Base-by-base conservation (phyloP, 495 filamentous ascomycete species). In the Halenospora varia region DNA sequence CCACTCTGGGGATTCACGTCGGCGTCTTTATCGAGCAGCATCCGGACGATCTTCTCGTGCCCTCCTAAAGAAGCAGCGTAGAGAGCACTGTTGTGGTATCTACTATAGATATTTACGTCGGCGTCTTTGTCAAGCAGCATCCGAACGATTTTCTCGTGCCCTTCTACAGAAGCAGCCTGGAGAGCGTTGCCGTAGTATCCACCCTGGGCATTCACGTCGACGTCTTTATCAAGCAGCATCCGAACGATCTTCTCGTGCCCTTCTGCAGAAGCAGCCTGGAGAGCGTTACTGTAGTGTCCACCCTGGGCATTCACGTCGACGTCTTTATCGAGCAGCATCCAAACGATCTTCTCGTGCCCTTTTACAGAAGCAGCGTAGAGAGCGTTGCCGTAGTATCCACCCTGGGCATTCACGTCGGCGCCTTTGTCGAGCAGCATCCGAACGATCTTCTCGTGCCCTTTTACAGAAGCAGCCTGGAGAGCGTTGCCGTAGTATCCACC, bases 291-390 rank as follows among this genome's bases (percentile, higher is more conserved):
- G 10, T 22, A 6, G 51, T 69, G 56, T 18, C 55, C 44, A 17
- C 53, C 39, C 42, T 66, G 42, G 9, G 55, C 42, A 22, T 64
- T 47, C 25, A 19, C 25, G 25, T 55, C 40, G 25, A 71, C 69
- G 15, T 65, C 65, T 24, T 61, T 10, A n/a, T 60, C 49, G 39
- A 72, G 56, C n/a, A 74, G 52, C 15, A 64, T 20, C 18, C 45
- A 52, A 29, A 69, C 71, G 3, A 66, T 44, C 19, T 68, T 65
- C 3, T 49, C 53, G 19, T 71, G 72, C 10, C 71, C 68, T 26
- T 56, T 62, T 17, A 64, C 48, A 23, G 66, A 67, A 42, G 74
- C 74, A 41, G 68, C 18, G 3, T 59, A 63, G 9, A 76, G 65
- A 9, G 72, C 65, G 10, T 71, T 73, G 9, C 53, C 41, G 2